Evolutionary conservation across 2,329 filamentous ascomycete genomes (phyloP).

Genomic region (Cladophialophora bantiana): DNA sequence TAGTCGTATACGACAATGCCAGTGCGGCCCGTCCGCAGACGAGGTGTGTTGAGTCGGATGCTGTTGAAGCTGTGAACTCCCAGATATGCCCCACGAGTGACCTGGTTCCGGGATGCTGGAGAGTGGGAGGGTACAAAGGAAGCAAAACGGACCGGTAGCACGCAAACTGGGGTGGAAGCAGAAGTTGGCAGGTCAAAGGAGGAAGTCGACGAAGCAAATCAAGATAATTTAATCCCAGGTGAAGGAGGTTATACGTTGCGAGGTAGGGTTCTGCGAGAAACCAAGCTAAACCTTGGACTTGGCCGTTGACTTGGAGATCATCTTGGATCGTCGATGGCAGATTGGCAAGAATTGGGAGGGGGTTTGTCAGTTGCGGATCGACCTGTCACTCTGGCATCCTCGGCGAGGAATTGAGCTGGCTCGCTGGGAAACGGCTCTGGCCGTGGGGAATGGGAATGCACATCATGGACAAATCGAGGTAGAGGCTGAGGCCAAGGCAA

Average conservation of each 20-base stretch:
- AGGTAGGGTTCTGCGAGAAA: background rate
- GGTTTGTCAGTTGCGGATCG: constrained; percentile 4
- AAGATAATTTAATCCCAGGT: background rate
- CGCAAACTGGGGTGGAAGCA: background rate
- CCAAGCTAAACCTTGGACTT: background rate
- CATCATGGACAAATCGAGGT: constrained; percentile 3
- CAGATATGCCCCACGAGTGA: background rate
- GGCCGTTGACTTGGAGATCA: background rate
- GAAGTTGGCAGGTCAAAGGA: background rate
- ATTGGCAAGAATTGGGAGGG: constrained; percentile 4
- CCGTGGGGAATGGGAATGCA: background rate
- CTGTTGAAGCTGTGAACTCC: background rate
- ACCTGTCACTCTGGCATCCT: constrained; percentile 10
- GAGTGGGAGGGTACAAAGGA: background rate
- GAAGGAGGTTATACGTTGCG: background rate
- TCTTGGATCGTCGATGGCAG: constrained; percentile 16
- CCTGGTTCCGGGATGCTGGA: background rate
- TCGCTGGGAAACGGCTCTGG: background rate
- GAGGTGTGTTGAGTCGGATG: background rate
- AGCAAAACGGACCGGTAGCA: background rate
- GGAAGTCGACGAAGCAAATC: background rate
- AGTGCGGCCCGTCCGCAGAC: background rate
- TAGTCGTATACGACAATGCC: background rate
- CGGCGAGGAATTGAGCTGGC: background rate
- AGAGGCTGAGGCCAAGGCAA: background rate